Evolutionary conservation across 176 grass and related monocot genomes (phyloP).

Genomic region (Miscanthus lutarioriparius): DNA sequence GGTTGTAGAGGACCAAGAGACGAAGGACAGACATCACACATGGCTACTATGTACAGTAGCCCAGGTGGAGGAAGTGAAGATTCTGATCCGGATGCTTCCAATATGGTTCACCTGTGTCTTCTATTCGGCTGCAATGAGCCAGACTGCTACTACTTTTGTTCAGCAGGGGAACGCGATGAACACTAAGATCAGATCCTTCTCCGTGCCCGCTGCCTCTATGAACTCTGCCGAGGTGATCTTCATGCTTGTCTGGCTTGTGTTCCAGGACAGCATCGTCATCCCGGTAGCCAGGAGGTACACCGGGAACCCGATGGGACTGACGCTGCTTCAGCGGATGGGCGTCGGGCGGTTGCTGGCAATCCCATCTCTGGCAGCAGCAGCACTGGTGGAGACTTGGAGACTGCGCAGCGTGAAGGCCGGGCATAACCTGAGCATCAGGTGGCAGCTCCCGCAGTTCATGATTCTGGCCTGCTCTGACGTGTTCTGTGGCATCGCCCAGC

Average conservation of each 20-base stretch:
- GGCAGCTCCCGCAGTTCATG: constrained; percentile 76
- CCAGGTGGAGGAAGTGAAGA: constrained; percentile 96
- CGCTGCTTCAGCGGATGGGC: constrained; percentile 77
- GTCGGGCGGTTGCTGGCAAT: constrained; percentile 58
- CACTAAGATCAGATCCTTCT: constrained; percentile 62
- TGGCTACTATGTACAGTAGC: constrained; percentile 57
- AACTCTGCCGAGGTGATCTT: constrained; percentile 68
- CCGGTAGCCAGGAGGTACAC: constrained; percentile 51
- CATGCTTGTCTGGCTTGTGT: constrained; percentile 63
- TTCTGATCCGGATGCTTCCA: constrained; percentile 75
- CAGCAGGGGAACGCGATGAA: constrained; percentile 85
- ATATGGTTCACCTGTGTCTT: constrained; percentile 75
- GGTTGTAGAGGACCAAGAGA: constrained; percentile 44
- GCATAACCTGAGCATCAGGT: constrained; percentile 61
- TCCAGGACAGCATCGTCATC: constrained; percentile 65
- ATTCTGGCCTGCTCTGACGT: constrained; percentile 72
- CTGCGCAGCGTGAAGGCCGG: constrained; percentile 42
- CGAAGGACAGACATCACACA: constrained; percentile 27
- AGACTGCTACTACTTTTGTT: constrained; percentile 80
- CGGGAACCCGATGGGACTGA: constrained; percentile 56
- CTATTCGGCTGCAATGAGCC: constrained; percentile 55
- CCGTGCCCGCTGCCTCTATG: constrained; percentile 71
- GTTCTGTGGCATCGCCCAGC: constrained; percentile 77
- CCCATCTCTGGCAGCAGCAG: constrained; percentile 52
- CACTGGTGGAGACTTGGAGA: constrained; percentile 52